Evolutionary conservation across 805 yeast species (phyloP), one percentile per base, ranked within the genome.

Genomic region (Candida insectorum): DNA sequence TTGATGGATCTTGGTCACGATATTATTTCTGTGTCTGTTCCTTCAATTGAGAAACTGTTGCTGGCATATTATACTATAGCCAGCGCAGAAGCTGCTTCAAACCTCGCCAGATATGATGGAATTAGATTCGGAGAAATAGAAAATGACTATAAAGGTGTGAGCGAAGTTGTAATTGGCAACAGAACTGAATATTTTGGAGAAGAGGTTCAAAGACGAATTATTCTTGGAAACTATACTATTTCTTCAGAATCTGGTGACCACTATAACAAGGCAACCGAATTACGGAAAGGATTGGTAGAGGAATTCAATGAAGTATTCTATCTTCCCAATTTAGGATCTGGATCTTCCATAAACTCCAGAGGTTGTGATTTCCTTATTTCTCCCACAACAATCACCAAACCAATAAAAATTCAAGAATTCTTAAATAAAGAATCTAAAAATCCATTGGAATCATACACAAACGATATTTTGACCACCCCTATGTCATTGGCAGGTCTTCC

Each of bases 51-150:
- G 37, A 60, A 69, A 34, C 71, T 89, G 16, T 59, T 93, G 12
- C 88, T 94, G 17, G 75, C 87, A 0, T 93, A 93, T 57, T 91
- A 85, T 53, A 84, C 96, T 0, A 47, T 94, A 23, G 89, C 93
- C 2, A 84, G 96, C 0, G 84, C 96, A 0, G 98, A 93, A 51
- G 97, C 97, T 0, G 81, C 94, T 1, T 91, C 97, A 0, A 93
- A 93, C 52, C 68, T 93, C 30, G 75, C 96, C 1, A 68, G 97
- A 20, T 93, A 73, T 51, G 98, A 93, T 58, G 98, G 98, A 2
- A 64, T 89, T 14, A 67, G 97, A 36, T 93, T 81, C 52, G 97
- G 97, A 0, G 58, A 51, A 35, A 64, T 84, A 24, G 65, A 72
- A 1, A 56, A 24, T 9, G 40, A 25, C 6, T 28, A 15, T 5